Percentiles rank a stretch among this genome's conserved stretches.
phyloP scores from a whole-genome alignment of 192 early-diverging fungal genomes.

The Coemansia sp. region DNA sequence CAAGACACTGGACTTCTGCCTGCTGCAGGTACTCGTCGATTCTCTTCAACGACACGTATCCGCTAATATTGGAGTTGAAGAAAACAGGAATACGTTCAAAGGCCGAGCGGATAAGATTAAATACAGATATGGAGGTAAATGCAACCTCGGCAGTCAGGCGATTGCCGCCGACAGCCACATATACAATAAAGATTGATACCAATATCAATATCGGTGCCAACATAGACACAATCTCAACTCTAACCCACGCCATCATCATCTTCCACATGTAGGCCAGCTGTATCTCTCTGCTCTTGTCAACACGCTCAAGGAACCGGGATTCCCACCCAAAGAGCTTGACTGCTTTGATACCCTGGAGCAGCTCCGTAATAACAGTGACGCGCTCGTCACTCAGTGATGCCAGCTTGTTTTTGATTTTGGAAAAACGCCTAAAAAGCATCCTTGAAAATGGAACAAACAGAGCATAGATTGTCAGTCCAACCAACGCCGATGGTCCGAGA shows the following conservation, averaged over 20 bases:
- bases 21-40: conserved; percentile 76
- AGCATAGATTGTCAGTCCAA: conserved; percentile 67
- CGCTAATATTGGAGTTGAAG: conserved; percentile 57
- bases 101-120: conserved; percentile 63
- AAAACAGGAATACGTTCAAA: conserved; percentile 61
- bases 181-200: conserved; percentile 59
- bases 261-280: conserved; percentile 57
- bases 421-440: conserved; percentile 59
- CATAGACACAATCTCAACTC: conserved; percentile 49
- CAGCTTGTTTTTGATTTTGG: conserved; percentile 53
- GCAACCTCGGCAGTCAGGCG: conserved; percentile 61
- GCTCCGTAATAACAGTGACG: conserved; percentile 77
- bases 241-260: conserved; percentile 56
- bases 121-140: conserved; percentile 72
- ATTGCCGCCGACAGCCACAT: conserved; percentile 57
- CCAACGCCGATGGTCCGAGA: conserved; percentile 77
- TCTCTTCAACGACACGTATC: conserved; percentile 64
- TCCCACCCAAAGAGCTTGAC: conserved; percentile 94
- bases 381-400: conserved; percentile 69
- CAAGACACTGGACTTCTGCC: conserved; percentile 59
- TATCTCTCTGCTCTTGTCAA: conserved; percentile 61
- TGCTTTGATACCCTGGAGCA: conserved; percentile 86
- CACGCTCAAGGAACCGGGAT: conserved; percentile 64
- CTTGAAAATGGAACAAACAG: conserved; percentile 61
- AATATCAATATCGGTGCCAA: conserved; percentile 59